Evolutionary conservation across 805 yeast genomes (phyloP), one percentile per base, ranked within the genome.

Genomic region (Candida palmyrensis): DNA sequence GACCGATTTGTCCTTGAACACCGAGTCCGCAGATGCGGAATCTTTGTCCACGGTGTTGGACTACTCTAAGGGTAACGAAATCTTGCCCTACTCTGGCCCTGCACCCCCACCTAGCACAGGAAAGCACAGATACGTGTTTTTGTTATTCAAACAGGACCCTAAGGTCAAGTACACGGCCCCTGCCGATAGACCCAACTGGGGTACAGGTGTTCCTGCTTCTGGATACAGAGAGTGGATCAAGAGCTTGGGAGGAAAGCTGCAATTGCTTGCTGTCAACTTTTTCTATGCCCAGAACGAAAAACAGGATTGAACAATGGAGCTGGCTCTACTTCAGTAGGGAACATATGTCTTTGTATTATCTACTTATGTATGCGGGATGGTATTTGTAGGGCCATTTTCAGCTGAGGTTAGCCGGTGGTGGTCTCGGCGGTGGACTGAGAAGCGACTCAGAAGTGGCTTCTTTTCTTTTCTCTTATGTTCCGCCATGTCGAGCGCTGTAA

Each of bases 81-180:
- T 82, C 19, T 50, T 77, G 27, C 63, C 77, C 5, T 87, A 88
- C 57, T 51, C 62, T 45, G 95, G 95, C 0, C 96, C 96, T 3
- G 96, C 75, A 4, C 96, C 96, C n/a, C 96, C 96, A 25, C 72
- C 73, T 30, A 78, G 77, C 35, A 83, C 96, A 1, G 90, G 94
- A 10, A 74, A 79, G 50, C 97, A 89, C 64, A 77, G 96, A 43
- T 89, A 89, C 55, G 86, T 84, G 13, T 84, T 82, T 47, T 47
- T 86, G 35, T 60, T 89, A 40, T 86, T 68, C 57, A 82, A 80
- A 59, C 94, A 78, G 53, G 82, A 65, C 49, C 71, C 59, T 2
- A 52, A 57, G 20, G 59, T 47, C 42, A 55, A 39, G 27, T 62
- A 68, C 30, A 52, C 63, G 11, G 66, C 77, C 16, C 70, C 71